Conservation (phyloP, 2,329 filamentous ascomycete genomes). For the Sclerotinia sclerotiorum region DNA sequence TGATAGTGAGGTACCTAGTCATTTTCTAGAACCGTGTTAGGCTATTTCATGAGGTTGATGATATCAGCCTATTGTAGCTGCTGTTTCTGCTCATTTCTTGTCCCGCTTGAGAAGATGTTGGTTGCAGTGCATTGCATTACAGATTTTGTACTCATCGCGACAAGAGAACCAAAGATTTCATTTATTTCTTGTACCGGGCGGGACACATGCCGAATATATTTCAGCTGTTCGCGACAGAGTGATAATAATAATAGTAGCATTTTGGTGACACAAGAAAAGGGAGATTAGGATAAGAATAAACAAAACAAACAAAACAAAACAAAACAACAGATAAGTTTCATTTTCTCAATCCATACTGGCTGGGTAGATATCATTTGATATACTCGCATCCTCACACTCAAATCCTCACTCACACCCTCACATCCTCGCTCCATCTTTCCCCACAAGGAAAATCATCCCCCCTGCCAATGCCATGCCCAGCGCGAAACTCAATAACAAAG, state of each 20-base stretch:
- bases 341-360: neutral
- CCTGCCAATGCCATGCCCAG: neutral
- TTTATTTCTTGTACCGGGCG: neutral
- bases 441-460: conserved; percentile 13
- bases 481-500: conserved; percentile 6
- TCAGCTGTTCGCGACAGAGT: conserved; percentile 1
- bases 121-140: neutral
- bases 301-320: neutral
- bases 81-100: neutral
- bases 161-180: neutral
- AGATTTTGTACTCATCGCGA: conserved; percentile 2
- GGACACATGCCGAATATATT: neutral
- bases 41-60: neutral
- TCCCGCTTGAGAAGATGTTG: neutral
- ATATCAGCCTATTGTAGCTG: conserved; percentile 4
- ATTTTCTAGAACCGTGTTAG: neutral
- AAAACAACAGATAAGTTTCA: neutral
- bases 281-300: too few species aligned
- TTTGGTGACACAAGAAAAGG: neutral
- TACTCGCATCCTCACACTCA: neutral
- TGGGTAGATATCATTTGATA: too few species aligned
- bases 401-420: too few species aligned
- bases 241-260: neutral
- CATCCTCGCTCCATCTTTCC: conserved; percentile 6
- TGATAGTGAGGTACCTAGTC: neutral